phyloP scores from a whole-genome alignment of 495 filamentous ascomycete species.

The Bacidia gigantensis region DNA sequence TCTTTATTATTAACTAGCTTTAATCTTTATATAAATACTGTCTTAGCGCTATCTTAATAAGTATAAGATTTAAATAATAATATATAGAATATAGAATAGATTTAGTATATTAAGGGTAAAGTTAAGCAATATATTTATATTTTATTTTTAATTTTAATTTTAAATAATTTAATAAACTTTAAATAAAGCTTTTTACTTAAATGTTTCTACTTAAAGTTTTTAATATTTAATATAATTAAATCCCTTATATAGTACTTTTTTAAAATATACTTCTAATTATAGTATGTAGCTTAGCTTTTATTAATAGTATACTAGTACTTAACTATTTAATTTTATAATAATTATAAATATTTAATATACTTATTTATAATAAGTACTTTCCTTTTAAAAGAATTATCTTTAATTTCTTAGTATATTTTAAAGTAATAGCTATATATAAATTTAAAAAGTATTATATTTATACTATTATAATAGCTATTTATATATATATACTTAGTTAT shows the following conservation, averaged over 20 bases:
- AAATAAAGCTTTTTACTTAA: not conserved
- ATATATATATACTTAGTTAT: not conserved
- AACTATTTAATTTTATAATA: not conserved
- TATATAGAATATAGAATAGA: too few relatives aligned
- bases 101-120: too few relatives aligned
- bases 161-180: not conserved
- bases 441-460: not conserved
- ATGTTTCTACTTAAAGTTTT: not conserved
- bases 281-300: not conserved
- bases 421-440: not conserved
- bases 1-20: too few relatives aligned
- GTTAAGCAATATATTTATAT: too few relatives aligned
- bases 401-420: slow-evolving; percentile 1
- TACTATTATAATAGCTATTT: not conserved
- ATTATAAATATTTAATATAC: not conserved
- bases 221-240: too few relatives aligned
- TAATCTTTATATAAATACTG: too few relatives aligned
- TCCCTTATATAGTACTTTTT: too few relatives aligned
- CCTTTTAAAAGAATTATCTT: not conserved
- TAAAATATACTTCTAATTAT: too few relatives aligned
- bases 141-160: too few relatives aligned
- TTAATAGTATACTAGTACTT: not conserved
- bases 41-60: too few relatives aligned
- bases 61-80: too few relatives aligned
- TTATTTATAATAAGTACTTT: not conserved